Evolutionary conservation across 345 rosid genomes (phyloP).

Genomic region (Cardiospermum halicacabum): DNA sequence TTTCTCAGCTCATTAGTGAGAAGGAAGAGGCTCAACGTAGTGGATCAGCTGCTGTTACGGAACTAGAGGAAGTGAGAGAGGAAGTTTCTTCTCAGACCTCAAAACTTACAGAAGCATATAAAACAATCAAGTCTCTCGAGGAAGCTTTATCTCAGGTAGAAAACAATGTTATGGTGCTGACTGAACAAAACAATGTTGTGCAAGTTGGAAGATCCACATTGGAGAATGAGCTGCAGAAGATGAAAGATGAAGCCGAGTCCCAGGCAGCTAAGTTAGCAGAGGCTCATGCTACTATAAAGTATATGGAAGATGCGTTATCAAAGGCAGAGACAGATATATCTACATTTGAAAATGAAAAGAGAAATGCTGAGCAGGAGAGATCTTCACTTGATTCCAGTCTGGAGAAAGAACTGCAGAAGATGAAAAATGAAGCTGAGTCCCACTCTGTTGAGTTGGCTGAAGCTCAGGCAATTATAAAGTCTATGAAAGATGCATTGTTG

Average conservation of each 20-base stretch:
- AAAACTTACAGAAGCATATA: constrained; percentile 52
- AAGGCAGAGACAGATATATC: constrained; percentile 49
- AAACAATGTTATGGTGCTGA: constrained; percentile 37
- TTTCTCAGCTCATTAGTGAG: constrained; percentile 48
- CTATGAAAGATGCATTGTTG: constrained; percentile 53
- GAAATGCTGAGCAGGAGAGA: constrained; percentile 52
- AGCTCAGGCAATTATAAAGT: constrained; percentile 43
- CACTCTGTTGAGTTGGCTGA: constrained; percentile 45
- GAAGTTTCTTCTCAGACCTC: constrained; percentile 44
- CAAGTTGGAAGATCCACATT: constrained; percentile 33
- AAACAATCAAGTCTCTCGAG: constrained; percentile 58
- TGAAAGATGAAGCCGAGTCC: constrained; percentile 51
- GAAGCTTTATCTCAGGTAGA: constrained; percentile 53
- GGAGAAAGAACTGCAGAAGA: constrained; percentile 43
- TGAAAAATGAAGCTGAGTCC: constrained; percentile 51
- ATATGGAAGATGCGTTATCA: constrained; percentile 53
- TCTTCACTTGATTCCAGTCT: constrained; percentile 56
- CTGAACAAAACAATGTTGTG: constrained; percentile 41
- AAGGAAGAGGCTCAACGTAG: constrained; percentile 63
- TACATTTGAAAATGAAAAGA: constrained; percentile 53
- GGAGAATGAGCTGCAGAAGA: constrained; percentile 55
- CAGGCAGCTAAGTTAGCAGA: constrained; percentile 46
- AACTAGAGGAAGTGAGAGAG: constrained; percentile 49
- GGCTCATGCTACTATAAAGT: constrained; percentile 43
- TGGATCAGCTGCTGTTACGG: constrained; percentile 44